Evolutionary conservation across 2,329 filamentous ascomycete genomes (phyloP).

Genomic region (Alternaria tenuissima): DNA sequence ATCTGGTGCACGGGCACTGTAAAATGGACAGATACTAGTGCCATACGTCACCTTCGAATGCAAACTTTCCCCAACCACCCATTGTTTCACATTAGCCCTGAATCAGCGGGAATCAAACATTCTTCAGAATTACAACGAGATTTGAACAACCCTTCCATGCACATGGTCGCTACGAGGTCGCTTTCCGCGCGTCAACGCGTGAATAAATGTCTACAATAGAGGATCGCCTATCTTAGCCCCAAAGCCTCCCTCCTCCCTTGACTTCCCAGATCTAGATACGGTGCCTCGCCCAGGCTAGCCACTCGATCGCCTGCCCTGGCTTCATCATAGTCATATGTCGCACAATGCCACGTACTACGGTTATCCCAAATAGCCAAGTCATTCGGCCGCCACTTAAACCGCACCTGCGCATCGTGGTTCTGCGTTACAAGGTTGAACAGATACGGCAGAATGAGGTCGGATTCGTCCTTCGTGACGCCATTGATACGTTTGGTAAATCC

Average conservation of each 20-base stretch:
- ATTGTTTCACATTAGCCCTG: neutral
- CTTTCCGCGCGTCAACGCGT: neutral
- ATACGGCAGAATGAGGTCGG: conserved; percentile 54
- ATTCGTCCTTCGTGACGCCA: conserved; percentile 57
- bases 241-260: conserved; percentile 8
- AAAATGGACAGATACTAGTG: neutral
- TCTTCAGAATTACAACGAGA: neutral
- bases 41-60: neutral
- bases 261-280: conserved; percentile 63
- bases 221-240: neutral
- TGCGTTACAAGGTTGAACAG: conserved; percentile 55
- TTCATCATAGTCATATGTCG: conserved; percentile 69
- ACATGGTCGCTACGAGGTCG: neutral
- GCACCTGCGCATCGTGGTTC: conserved; percentile 62
- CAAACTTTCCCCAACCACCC: neutral
- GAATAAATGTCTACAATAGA: neutral
- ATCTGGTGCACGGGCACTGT: too few species aligned
- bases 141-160: neutral
- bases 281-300: conserved; percentile 64
- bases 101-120: neutral
- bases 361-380: conserved; percentile 72
- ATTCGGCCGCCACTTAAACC: conserved; percentile 56
- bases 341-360: conserved; percentile 65
- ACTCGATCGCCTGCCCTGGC: conserved; percentile 61
- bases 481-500: conserved; percentile 54